phyloP scores from a whole-genome alignment of 2,329 filamentous ascomycete genomes.

The Curvularia sp. region DNA sequence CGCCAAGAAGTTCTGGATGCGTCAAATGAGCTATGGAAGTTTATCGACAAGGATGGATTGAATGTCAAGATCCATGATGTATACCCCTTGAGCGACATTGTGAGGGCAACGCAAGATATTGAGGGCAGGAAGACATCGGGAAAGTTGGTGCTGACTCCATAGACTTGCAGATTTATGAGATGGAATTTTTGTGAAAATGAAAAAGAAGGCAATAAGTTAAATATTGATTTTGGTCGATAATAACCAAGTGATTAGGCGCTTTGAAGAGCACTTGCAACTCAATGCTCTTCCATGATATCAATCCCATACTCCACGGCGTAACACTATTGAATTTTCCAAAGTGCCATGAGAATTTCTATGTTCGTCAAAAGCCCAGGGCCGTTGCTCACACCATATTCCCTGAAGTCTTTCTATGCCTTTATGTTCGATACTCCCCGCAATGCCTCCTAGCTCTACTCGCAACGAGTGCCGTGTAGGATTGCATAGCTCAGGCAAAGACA shows the following conservation, averaged over 20 bases:
- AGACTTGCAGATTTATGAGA: background rate
- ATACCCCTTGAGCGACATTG: constrained; percentile 77
- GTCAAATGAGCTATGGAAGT: constrained; percentile 72
- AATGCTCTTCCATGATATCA: background rate
- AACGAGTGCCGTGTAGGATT: too few species aligned
- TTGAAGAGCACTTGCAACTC: background rate
- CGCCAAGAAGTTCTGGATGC: constrained; percentile 74
- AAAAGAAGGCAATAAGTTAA: background rate
- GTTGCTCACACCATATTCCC: too few species aligned
- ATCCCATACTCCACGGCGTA: background rate
- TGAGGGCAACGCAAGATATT: constrained; percentile 75
- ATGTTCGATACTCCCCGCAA: too few species aligned
- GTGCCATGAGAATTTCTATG: background rate
- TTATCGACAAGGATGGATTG: constrained; percentile 73
- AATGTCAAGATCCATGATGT: constrained; percentile 77
- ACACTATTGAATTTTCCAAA: background rate
- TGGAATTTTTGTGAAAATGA: background rate
- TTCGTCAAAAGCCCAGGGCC: background rate
- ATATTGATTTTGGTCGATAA: background rate
- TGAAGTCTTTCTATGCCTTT: too few species aligned
- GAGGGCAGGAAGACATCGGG: constrained; percentile 84
- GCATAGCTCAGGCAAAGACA: background rate
- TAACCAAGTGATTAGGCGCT: background rate
- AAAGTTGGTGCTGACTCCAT: constrained; percentile 78
- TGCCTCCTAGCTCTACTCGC: too few species aligned